These are phyloP conservation scores for Annulohypoxylon stygium DNA, from an alignment of 495 filamentous ascomycete species.

Conservation along the genomic window DNA sequence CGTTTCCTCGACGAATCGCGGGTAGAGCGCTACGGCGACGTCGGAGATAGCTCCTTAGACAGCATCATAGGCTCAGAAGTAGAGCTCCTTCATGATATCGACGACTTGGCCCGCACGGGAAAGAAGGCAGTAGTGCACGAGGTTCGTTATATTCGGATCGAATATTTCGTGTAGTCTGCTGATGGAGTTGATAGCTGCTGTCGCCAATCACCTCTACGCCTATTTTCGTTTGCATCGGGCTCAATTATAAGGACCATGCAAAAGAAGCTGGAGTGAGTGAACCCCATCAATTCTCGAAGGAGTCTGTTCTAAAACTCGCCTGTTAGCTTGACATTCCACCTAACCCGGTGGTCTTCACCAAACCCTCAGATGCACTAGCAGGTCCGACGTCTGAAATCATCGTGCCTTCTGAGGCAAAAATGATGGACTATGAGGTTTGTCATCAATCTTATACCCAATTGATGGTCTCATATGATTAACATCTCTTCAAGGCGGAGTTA, in stretches of 20 bases:
- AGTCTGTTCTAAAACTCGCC: neutral
- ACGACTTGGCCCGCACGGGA: neutral
- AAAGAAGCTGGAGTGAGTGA: slow-evolving; percentile 21
- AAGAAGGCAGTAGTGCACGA: slow-evolving; percentile 16
- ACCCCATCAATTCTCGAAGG: neutral
- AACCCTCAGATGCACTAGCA: slow-evolving; percentile 24
- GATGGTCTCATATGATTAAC: neutral
- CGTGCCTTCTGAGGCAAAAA: slow-evolving; percentile 12
- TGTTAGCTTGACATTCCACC: slow-evolving; percentile 19
- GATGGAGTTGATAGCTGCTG: neutral
- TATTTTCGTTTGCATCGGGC: slow-evolving; percentile 21
- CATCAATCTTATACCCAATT: too few species aligned
- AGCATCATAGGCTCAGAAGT: slow-evolving; percentile 18
- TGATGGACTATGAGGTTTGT: slow-evolving; percentile 31
- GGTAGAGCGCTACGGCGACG: slow-evolving; percentile 26
- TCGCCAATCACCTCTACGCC: slow-evolving; percentile 20
- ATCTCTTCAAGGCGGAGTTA: slow-evolving; percentile 10
- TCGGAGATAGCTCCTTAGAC: slow-evolving; percentile 6
- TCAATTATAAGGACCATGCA: slow-evolving; percentile 27
- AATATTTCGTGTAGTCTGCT: neutral
- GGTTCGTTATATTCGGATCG: neutral
- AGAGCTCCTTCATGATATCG: slow-evolving; percentile 7
- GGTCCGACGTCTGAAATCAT: slow-evolving; percentile 20
- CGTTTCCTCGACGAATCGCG: slow-evolving; percentile 26
- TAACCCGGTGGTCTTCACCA: slow-evolving; percentile 29